Evolutionary conservation across 2,329 filamentous ascomycete species (phyloP).

Genomic region (Pseudocercospora pini-densiflorae): DNA sequence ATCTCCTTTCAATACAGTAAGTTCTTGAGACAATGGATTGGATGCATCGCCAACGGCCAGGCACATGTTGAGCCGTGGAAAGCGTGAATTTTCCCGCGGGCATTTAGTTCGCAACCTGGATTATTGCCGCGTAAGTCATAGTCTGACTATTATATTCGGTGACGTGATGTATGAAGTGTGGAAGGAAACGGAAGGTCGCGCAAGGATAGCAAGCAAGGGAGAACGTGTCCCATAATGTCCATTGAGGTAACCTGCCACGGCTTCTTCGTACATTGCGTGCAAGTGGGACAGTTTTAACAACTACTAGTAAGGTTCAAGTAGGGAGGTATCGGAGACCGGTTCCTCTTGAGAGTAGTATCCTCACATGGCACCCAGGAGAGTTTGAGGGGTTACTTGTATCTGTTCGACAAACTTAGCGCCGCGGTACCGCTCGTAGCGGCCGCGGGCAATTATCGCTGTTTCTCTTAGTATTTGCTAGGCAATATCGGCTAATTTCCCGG

Average conservation of each 20-base stretch:
- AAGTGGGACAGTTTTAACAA: not conserved
- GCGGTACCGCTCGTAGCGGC: too few relatives aligned
- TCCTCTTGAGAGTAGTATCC: not conserved
- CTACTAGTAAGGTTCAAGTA: not conserved
- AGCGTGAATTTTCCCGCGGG: not conserved
- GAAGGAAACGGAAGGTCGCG: not conserved
- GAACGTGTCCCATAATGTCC: not conserved
- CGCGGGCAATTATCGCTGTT: too few relatives aligned
- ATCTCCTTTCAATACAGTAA: too few relatives aligned
- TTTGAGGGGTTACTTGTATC: not conserved
- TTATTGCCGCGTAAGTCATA: too few relatives aligned
- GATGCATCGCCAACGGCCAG: not conserved
- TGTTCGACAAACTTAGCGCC: not conserved
- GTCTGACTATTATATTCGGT: not conserved
- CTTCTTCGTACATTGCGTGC: not conserved
- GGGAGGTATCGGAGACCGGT: not conserved
- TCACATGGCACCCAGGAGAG: not conserved
- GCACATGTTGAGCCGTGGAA: not conserved
- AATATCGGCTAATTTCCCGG: not conserved
- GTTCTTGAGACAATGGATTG: too few relatives aligned
- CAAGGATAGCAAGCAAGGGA: not conserved
- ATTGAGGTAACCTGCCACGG: not conserved
- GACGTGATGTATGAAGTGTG: not conserved
- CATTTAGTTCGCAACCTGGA: not conserved
- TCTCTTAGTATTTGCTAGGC: not conserved